A percentile compares a stretch with the other conserved stretches of the same genome.
Evolutionary conservation across 2,329 filamentous ascomycete genomes (phyloP).

Genomic region (Neonectria hederae): DNA sequence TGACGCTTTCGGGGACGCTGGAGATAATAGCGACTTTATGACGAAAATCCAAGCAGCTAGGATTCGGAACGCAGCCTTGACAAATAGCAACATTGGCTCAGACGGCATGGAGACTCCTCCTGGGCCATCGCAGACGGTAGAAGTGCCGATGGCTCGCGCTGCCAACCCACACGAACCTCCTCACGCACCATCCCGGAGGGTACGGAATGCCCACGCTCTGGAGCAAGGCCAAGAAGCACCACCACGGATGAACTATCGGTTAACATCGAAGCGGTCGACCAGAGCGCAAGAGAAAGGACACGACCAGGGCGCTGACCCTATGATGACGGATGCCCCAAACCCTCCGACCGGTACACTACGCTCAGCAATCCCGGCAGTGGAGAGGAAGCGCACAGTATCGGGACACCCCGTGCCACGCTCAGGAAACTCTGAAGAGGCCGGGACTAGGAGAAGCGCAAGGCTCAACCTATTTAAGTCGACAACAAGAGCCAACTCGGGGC

Average conservation of each 20-base stretch:
- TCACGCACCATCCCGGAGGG: constrained; percentile 62
- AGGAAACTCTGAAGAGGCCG: constrained; percentile 67
- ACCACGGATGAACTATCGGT: constrained; percentile 70
- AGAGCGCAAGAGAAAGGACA: constrained; percentile 51
- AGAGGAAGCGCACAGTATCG: constrained; percentile 92
- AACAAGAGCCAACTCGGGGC: constrained; percentile 69
- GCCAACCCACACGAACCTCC: constrained; percentile 55
- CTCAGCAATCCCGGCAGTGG: constrained; percentile 58
- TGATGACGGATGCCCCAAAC: constrained; percentile 54
- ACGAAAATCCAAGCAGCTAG: constrained; percentile 64
- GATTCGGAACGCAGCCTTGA: constrained; percentile 54
- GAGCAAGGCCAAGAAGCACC: constrained; percentile 67
- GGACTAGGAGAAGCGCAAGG: constrained; percentile 73
- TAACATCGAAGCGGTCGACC: constrained; percentile 55
- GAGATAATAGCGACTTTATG: constrained; percentile 64
- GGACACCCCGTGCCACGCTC: constrained; percentile 73
- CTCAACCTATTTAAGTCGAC: constrained; percentile 76
- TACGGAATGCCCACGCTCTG: constrained; percentile 61
- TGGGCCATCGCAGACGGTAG: constrained; percentile 32
- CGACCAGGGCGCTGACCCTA: constrained; percentile 49
- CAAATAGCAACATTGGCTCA: constrained; percentile 50
- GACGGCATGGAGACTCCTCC: constrained; percentile 72
- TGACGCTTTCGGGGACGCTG: constrained; percentile 50
- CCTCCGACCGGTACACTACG: constrained; percentile 48
- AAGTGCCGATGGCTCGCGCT: constrained; percentile 37